These are phyloP conservation scores for Wickerhamomyces sp. DNA, from an alignment of 1,139 yeast species.

Conservation along the genomic window DNA sequence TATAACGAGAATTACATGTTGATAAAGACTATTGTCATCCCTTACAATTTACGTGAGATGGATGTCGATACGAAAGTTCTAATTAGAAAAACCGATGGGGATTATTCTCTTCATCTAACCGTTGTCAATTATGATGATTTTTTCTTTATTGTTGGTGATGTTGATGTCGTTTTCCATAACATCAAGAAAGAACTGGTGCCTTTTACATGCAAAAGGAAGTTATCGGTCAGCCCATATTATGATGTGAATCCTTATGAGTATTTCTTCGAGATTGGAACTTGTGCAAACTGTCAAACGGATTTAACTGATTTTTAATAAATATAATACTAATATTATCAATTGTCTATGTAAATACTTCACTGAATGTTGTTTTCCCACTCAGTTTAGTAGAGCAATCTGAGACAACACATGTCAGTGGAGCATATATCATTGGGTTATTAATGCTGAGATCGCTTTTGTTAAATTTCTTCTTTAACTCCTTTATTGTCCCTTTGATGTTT, in stretches of 20 bases:
- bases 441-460: slow-evolving; percentile 28
- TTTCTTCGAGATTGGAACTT: not conserved
- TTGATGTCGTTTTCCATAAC: slow-evolving; percentile 35
- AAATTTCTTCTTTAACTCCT: slow-evolving; percentile 7
- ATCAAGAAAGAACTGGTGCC: not conserved
- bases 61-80: slow-evolving; percentile 28
- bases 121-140: slow-evolving; percentile 25
- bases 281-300: not conserved
- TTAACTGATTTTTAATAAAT: not conserved
- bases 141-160: slow-evolving; percentile 33
- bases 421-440: slow-evolving; percentile 41
- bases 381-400: slow-evolving; percentile 35
- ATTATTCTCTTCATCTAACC: slow-evolving; percentile 13
- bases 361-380: slow-evolving; percentile 31
- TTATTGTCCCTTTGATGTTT: slow-evolving; percentile 27
- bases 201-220: not conserved
- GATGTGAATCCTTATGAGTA: not conserved
- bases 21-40: slow-evolving; percentile 32
- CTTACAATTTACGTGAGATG: slow-evolving; percentile 34
- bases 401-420: slow-evolving; percentile 47
- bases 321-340: not conserved
- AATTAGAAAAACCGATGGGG: slow-evolving; percentile 27
- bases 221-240: not conserved
- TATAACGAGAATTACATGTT: slow-evolving; percentile 37
- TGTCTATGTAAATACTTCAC: slow-evolving; percentile 31